Percentiles rank a stretch among this genome's conserved stretches.
These are phyloP conservation scores for Chytridium lagenaria DNA, from an alignment of 371 early-diverging fungal species.

Conservation along the genomic window DNA sequence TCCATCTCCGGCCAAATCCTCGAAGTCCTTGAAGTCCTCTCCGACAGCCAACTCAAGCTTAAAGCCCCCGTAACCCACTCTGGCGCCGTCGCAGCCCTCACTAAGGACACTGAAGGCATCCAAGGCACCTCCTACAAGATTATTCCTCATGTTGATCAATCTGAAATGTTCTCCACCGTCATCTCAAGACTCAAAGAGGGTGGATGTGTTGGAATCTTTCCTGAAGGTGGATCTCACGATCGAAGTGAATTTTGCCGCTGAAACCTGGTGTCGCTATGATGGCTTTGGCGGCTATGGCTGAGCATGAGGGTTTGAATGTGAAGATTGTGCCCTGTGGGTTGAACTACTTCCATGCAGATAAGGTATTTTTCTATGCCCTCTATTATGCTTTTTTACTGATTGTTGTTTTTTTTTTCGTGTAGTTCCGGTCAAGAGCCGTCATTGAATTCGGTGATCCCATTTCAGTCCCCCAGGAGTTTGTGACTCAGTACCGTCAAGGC, in stretches of 20 bases:
- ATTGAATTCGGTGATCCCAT: slow-evolving; percentile 94
- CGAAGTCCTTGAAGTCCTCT: slow-evolving; percentile 76
- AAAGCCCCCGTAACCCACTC: slow-evolving; percentile 60
- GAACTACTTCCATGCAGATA: slow-evolving; percentile 95
- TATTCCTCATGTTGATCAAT: slow-evolving; percentile 89
- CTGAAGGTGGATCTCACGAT: slow-evolving; percentile 98
- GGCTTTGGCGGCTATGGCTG: slow-evolving; percentile 94
- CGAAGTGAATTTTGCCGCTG: slow-evolving; percentile 92
- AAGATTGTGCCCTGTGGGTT: slow-evolving; percentile 91
- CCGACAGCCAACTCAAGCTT: slow-evolving; percentile 77
- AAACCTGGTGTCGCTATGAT: slow-evolving; percentile 78
- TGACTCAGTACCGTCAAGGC: slow-evolving; percentile 81
- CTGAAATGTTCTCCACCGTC: slow-evolving; percentile 81
- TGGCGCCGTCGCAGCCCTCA: slow-evolving; percentile 65
- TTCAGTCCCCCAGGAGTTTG: slow-evolving; percentile 71
- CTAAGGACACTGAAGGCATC: slow-evolving; percentile 30
- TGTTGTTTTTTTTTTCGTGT: not conserved
- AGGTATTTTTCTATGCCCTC: slow-evolving; percentile 40
- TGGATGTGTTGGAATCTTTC: slow-evolving; percentile 94
- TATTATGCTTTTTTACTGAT: slow-evolving; percentile 3
- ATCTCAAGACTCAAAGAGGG: slow-evolving; percentile 74
- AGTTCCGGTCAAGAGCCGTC: slow-evolving; percentile 93
- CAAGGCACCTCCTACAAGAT: slow-evolving; percentile 64
- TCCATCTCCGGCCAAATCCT: slow-evolving; percentile 65
- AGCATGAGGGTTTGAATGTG: slow-evolving; percentile 84